These are phyloP conservation scores for Coemansia sp. DNA, from an alignment of 192 early-diverging fungal species.

Conservation along the genomic window DNA sequence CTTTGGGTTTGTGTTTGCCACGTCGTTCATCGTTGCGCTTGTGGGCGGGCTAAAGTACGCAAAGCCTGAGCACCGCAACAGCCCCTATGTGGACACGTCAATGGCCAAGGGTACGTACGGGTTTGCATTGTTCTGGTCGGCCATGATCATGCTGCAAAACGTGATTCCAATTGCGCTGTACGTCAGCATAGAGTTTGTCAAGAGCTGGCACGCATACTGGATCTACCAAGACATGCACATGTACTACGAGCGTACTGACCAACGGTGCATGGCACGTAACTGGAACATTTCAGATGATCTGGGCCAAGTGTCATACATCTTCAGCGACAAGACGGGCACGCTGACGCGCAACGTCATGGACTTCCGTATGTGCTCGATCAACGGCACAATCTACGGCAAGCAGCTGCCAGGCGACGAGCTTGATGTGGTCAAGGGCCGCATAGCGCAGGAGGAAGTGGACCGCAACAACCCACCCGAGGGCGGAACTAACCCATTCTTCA, in stretches of 20 bases:
- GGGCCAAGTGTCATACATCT: constrained; percentile 94
- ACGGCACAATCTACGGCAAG: constrained; percentile 81
- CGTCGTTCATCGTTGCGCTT: constrained; percentile 70
- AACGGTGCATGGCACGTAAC: constrained; percentile 76
- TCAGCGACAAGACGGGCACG: constrained; percentile 97
- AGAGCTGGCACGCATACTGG: constrained; percentile 87
- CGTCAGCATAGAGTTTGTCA: constrained; percentile 90
- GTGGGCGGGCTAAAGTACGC: constrained; percentile 64
- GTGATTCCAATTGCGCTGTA: constrained; percentile 95
- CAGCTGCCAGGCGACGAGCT: constrained; percentile 34
- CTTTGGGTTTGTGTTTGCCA: constrained; percentile 72
- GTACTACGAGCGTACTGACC: constrained; percentile 76
- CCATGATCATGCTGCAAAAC: constrained; percentile 90
- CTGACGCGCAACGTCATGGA: constrained; percentile 97
- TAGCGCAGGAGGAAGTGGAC: constrained; percentile 53
- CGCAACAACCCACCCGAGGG: constrained; percentile 56
- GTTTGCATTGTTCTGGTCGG: constrained; percentile 77
- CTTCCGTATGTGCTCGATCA: constrained; percentile 88
- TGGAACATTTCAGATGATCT: constrained; percentile 94
- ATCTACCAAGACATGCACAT: constrained; percentile 88
- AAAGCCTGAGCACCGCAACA: constrained; percentile 36
- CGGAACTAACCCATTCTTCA: constrained; percentile 43
- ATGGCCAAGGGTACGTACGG: constrained; percentile 58
- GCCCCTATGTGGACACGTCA: constrained; percentile 26
- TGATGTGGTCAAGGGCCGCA: constrained; percentile 30